These are phyloP conservation scores for Chenopodium berlandieri DNA, from an alignment of 148 eudicot species.

Conservation along the genomic window DNA sequence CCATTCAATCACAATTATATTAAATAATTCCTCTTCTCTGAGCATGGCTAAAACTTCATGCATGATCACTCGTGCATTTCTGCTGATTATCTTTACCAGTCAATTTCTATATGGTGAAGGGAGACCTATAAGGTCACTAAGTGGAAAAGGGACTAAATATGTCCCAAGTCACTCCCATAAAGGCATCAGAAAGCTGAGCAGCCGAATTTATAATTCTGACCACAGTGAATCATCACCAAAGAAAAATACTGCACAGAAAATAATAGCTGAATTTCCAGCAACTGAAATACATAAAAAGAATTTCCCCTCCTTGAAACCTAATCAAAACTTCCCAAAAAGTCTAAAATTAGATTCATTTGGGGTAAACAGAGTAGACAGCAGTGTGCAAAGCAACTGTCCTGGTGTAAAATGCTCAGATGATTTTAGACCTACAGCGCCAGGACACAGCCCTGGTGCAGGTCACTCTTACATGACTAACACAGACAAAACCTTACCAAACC, in stretches of 20 bases:
- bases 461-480: slow-evolving; percentile 27
- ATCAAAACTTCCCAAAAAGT: slow-evolving; percentile 1
- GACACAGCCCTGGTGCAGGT: slow-evolving; percentile 60
- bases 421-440: slow-evolving; percentile 48
- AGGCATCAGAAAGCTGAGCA: slow-evolving; percentile 12
- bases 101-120: slow-evolving; percentile 29
- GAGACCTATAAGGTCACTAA: slow-evolving; percentile 22
- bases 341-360: not conserved
- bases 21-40: not conserved
- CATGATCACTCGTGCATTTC: slow-evolving; percentile 2
- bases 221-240: slow-evolving; percentile 2
- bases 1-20: not conserved
- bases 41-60: slow-evolving; percentile 14
- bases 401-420: slow-evolving; percentile 16
- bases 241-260: slow-evolving; percentile 3
- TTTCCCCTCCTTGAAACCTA: slow-evolving; percentile 11
- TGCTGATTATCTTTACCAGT: slow-evolving; percentile 17
- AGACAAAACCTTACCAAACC: slow-evolving; percentile 1
- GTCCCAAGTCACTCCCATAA: slow-evolving; percentile 7
- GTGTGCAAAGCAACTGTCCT: not conserved
- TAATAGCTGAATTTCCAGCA: not conserved
- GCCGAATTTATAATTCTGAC: slow-evolving; percentile 12
- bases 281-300: not conserved
- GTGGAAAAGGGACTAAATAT: slow-evolving; percentile 2
- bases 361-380: slow-evolving; percentile 13